Evolutionary conservation across 306 rosid genomes (phyloP).

Genomic region (Cucurbita moschata): DNA sequence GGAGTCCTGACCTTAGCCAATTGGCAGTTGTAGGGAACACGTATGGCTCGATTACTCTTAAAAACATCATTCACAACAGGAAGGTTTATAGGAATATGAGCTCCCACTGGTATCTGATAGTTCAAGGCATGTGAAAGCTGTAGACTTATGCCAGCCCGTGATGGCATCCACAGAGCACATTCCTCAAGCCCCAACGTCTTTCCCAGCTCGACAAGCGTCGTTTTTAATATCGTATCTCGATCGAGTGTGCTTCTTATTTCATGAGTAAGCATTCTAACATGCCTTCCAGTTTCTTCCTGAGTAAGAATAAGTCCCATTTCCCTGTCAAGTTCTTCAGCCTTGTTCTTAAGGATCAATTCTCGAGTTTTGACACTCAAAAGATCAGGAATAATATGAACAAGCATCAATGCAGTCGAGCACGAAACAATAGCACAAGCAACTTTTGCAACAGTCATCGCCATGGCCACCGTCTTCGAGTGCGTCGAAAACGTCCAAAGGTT

Average conservation of each 20-base stretch:
- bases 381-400: slow-evolving; percentile 87
- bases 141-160: slow-evolving; percentile 48
- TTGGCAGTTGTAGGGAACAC: slow-evolving; percentile 57
- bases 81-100: slow-evolving; percentile 45
- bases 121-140: slow-evolving; percentile 68
- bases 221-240: slow-evolving; percentile 70
- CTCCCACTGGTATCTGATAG: slow-evolving; percentile 55
- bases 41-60: slow-evolving; percentile 45
- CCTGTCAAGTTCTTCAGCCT: slow-evolving; percentile 84
- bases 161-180: slow-evolving; percentile 96
- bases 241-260: slow-evolving; percentile 92
- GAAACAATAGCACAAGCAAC: slow-evolving; percentile 77
- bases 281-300: slow-evolving; percentile 86
- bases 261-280: slow-evolving; percentile 95
- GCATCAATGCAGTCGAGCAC: slow-evolving; percentile 85
- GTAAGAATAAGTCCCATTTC: slow-evolving; percentile 91
- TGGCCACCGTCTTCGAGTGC: slow-evolving; percentile 66
- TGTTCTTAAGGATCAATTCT: slow-evolving; percentile 53
- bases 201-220: slow-evolving; percentile 89
- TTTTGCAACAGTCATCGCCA: slow-evolving; percentile 69
- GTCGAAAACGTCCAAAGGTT: slow-evolving; percentile 74
- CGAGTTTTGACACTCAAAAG: slow-evolving; percentile 77
- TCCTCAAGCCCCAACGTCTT: slow-evolving; percentile 76
- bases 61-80: slow-evolving; percentile 69
- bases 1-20: slow-evolving; percentile 61